Percentiles rank a stretch among this genome's conserved stretches.
Conservation (phyloP, 768 basidiomycete genomes). For the Hygrocybe punicea region DNA sequence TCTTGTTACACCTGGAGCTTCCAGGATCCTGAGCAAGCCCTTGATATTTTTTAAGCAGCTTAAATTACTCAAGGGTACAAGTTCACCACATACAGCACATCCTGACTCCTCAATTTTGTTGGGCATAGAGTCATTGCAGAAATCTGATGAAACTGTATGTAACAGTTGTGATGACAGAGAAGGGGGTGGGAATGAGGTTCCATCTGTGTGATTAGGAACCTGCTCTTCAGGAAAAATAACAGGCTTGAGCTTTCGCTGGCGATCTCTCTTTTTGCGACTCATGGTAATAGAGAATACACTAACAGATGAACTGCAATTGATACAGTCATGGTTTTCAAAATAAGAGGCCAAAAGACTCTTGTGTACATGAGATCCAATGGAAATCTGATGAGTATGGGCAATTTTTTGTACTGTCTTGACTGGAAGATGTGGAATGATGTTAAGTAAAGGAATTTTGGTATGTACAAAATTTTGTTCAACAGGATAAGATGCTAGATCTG, state of each 20-base stretch:
- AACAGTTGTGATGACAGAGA: background rate
- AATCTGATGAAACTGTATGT: conserved; percentile 1
- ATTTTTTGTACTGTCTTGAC: background rate
- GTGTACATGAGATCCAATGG: background rate
- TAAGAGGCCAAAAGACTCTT: background rate
- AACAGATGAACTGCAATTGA: background rate
- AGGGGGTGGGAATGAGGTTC: conserved; percentile 1
- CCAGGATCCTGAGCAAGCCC: conserved; percentile 2
- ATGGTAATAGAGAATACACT: background rate
- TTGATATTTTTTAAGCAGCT: conserved; percentile 7
- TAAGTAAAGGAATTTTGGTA: background rate
- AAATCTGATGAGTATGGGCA: background rate
- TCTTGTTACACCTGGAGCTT: conserved; percentile 5
- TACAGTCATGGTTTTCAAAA: conserved; percentile 4
- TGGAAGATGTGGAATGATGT: background rate
- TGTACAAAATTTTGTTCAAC: background rate
- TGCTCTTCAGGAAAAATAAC: conserved; percentile 16
- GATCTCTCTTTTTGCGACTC: background rate
- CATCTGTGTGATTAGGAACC: conserved; percentile 14
- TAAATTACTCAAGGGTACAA: conserved; percentile 8
- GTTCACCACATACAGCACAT: conserved; percentile 32
- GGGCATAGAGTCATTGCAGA: conserved; percentile 1
- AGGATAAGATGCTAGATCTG: background rate
- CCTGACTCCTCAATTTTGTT: conserved; percentile 23
- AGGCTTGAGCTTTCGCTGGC: background rate